These are phyloP conservation scores for Chlamydomonas applanata DNA, from an alignment of 139 green algal genomes.

Conservation along the genomic window DNA sequence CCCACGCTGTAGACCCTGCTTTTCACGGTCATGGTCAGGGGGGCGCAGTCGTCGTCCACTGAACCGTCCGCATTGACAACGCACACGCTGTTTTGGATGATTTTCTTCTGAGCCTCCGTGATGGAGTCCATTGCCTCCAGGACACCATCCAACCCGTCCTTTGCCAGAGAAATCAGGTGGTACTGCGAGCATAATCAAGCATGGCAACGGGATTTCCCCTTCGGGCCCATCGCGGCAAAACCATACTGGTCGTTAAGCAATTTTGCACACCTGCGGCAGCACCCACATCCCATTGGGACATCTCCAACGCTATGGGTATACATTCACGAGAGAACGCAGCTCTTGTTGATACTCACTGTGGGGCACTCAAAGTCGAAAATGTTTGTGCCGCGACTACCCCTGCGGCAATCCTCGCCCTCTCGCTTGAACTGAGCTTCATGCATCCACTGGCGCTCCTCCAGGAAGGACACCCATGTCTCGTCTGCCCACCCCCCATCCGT, in stretches of 20 bases:
- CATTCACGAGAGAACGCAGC: no score
- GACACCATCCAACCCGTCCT: neutral
- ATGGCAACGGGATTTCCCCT: no score
- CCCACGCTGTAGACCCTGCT: neutral
- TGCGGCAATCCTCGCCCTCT: conserved; percentile 9
- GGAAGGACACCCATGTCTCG: neutral
- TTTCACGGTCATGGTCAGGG: conserved; percentile 13
- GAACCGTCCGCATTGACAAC: conserved; percentile 9
- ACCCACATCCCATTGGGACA: no score
- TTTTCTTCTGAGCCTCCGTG: neutral
- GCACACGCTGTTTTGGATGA: neutral
- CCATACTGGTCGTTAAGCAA: no score
- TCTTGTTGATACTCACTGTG: neutral
- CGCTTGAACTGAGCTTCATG: conserved; percentile 4
- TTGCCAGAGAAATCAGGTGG: conserved; percentile 3
- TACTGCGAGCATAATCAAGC: neutral
- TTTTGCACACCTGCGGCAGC: no score
- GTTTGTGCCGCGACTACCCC: neutral
- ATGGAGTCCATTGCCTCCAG: neutral
- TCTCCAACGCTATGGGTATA: no score
- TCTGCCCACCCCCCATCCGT: conserved; percentile 4
- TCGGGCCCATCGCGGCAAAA: no score
- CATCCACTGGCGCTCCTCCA: conserved; percentile 16
- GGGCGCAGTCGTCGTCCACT: conserved; percentile 10
- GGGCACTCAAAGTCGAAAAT: conserved; percentile 12